Evolutionary conservation across 208 protist species (phyloP).

Genomic region (Leptomonas pyrrhocoris): DNA sequence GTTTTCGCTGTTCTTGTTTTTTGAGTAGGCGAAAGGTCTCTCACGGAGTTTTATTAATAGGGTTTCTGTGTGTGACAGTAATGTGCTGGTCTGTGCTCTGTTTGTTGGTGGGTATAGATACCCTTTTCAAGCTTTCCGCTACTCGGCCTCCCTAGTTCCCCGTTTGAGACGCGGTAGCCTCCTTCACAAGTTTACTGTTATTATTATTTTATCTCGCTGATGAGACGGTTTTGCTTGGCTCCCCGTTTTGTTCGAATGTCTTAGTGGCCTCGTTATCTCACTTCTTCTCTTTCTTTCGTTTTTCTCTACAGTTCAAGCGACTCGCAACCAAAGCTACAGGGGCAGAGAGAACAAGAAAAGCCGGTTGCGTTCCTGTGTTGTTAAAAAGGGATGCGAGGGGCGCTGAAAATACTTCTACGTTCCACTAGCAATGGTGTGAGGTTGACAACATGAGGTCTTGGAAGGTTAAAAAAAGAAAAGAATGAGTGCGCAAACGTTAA

Average conservation of each 20-base stretch:
- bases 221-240: neutral
- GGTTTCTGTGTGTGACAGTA: no score
- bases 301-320: neutral
- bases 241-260: neutral
- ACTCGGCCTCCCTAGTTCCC: no score
- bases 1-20: slow-evolving; percentile 72
- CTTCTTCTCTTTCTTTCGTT: slow-evolving; percentile 4
- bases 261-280: slow-evolving; percentile 1
- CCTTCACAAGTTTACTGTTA: slow-evolving; percentile 1
- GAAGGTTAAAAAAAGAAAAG: no score
- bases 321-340: slow-evolving; percentile 1
- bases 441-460: no score
- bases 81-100: no score
- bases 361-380: neutral
- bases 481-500: no score
- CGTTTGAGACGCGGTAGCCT: neutral
- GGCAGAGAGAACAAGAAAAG: neutral
- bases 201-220: slow-evolving; percentile 23
- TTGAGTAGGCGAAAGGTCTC: slow-evolving; percentile 39
- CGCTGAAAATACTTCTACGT: no score
- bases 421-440: no score
- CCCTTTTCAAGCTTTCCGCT: no score
- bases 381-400: neutral
- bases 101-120: no score
- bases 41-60: neutral